These are phyloP conservation scores for Mesostigma viride DNA, from an alignment of 139 green algal genomes.

Conservation along the genomic window DNA sequence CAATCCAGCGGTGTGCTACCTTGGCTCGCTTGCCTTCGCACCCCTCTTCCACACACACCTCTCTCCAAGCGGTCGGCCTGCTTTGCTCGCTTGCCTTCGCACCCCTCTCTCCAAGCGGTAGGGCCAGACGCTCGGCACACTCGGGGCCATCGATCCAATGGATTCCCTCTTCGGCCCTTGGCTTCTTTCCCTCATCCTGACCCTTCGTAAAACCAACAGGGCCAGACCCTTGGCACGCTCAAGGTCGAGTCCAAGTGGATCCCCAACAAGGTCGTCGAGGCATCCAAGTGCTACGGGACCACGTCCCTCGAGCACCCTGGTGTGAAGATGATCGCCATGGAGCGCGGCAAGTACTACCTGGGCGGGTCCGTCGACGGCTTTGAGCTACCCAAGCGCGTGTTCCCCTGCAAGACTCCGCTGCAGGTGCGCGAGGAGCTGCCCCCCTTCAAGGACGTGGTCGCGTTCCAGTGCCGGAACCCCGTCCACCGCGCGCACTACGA, in stretches of 20 bases:
- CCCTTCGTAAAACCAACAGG: no score
- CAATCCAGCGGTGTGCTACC: no score
- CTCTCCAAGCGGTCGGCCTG: no score
- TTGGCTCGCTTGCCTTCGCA: no score
- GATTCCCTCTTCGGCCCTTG: no score
- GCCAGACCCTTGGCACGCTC: constrained; percentile 50
- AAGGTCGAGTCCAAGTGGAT: constrained; percentile 51
- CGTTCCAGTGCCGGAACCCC: constrained; percentile 75
- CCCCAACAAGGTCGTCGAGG: constrained; percentile 61
- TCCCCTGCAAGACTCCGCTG: constrained; percentile 55
- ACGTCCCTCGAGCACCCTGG: constrained; percentile 70
- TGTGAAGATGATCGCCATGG: constrained; percentile 71
- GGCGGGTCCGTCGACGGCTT: constrained; percentile 32
- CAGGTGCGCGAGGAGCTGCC: constrained; percentile 59
- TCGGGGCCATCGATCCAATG: no score
- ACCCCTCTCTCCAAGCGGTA: no score
- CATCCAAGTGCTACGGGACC: constrained; percentile 69
- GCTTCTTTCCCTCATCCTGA: constrained; percentile 44
- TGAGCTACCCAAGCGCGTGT: constrained; percentile 38
- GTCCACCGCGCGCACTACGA: constrained; percentile 79
- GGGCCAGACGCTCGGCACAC: no score
- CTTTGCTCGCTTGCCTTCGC: no score
- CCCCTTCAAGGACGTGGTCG: constrained; percentile 51
- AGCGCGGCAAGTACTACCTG: constrained; percentile 72
- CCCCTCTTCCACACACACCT: no score